phyloP scores from a whole-genome alignment of 2,329 filamentous ascomycete genomes.

The Ophiostoma ips region DNA sequence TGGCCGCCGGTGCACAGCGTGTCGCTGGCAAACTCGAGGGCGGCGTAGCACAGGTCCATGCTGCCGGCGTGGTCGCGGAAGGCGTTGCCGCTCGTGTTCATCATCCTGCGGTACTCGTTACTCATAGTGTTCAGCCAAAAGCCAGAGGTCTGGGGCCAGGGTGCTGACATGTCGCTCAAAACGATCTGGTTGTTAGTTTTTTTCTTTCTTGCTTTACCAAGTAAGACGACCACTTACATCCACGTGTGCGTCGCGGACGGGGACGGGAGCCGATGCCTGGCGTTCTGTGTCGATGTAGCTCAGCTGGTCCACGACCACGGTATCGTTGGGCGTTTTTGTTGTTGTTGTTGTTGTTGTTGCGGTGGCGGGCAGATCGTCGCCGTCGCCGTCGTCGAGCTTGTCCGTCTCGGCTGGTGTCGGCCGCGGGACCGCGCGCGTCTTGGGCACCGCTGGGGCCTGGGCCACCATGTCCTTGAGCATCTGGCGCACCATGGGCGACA shows the following conservation, averaged over 20 bases:
- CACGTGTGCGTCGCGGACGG: conserved; percentile 29
- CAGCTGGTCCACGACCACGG: conserved; percentile 26
- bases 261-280: conserved; percentile 22
- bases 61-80: conserved; percentile 85
- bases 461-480: conserved; percentile 65
- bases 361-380: conserved; percentile 1
- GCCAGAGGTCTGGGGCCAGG: conserved; percentile 71
- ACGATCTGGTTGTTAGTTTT: conserved; percentile 39
- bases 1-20: conserved; percentile 71
- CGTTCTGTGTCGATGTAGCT: conserved; percentile 57
- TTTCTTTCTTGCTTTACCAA: too few relatives aligned
- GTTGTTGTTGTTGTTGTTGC: conserved; percentile 8
- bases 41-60: conserved; percentile 87
- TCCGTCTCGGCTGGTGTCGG: neutral
- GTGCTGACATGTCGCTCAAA: conserved; percentile 97
- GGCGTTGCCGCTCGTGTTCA: conserved; percentile 86
- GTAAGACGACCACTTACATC: conserved; percentile 29
- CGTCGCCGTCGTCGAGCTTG: conserved; percentile 8
- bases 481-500: conserved; percentile 58
- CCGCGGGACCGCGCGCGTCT: conserved; percentile 11
- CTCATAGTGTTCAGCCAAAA: conserved; percentile 80
- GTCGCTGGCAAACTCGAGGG: conserved; percentile 72
- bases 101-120: conserved; percentile 96
- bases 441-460: conserved; percentile 20
- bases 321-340: conserved; percentile 13